These are phyloP conservation scores for Arabidopsis lyrata DNA, from an alignment of 441 rosid genomes.

Conservation along the genomic window DNA sequence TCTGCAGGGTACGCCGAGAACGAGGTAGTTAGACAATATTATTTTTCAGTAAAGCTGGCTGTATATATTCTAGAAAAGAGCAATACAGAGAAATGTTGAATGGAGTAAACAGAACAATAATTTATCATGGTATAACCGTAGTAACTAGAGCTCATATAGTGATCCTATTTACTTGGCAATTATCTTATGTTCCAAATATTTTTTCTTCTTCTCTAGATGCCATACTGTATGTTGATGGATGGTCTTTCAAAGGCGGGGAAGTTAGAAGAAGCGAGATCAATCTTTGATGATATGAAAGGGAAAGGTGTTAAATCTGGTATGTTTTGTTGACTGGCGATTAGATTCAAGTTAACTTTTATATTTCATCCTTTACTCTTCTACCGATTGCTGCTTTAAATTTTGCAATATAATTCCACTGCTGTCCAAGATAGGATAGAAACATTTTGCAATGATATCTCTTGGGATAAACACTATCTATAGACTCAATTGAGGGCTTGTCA, in stretches of 20 bases:
- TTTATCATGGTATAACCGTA: not conserved
- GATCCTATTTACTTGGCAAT: not conserved
- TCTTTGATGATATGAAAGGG: conserved; percentile 66
- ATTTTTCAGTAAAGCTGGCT: conserved; percentile 25
- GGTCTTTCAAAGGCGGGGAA: conserved; percentile 81
- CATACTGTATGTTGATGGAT: conserved; percentile 92
- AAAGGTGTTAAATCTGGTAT: conserved; percentile 78
- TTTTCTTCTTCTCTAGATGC: conserved; percentile 62
- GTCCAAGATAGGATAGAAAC: not conserved
- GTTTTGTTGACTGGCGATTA: conserved; percentile 30
- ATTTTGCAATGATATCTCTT: not conserved
- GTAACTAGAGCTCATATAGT: conserved; percentile 5
- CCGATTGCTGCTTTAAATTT: not conserved
- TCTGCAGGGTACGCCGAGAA: conserved; percentile 72
- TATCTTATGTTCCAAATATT: conserved; percentile 7
- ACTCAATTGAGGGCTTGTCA: conserved; percentile 3
- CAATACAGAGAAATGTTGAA: conserved; percentile 4
- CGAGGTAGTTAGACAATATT: conserved; percentile 60
- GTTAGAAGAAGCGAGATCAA: conserved; percentile 70
- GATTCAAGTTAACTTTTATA: conserved; percentile 30
- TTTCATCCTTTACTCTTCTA: conserved; percentile 5
- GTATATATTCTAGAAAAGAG: conserved; percentile 8
- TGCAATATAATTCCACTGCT: not conserved
- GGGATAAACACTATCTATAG: not conserved
- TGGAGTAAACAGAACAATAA: not conserved